Evolutionary conservation across 2,329 filamentous ascomycete genomes (phyloP), one percentile per base, ranked within the genome.

Genomic region (Ilyonectria destructans): DNA sequence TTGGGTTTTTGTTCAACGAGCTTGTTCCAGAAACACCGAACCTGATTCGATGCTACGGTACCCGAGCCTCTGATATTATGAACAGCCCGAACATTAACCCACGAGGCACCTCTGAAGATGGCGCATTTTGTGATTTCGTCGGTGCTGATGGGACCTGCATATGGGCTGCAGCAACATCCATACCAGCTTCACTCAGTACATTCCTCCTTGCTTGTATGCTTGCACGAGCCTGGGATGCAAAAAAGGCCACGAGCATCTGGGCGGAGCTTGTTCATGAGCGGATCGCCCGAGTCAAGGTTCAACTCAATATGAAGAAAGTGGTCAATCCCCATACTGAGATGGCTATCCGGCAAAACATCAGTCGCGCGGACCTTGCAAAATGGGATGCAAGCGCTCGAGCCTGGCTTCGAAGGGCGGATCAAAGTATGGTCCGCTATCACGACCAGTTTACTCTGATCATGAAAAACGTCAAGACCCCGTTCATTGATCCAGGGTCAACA

Each of bases 311-410:
- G 48, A 62, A 55, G 4, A 65, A 65, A 40, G 37, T 40, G 37
- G 13, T 40, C 13, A 40, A 40, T 40, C 37, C 37, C 4, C 37
- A 40, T 13, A 40, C 37, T 6, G 37, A 40, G 37, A 40, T 40
- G 46, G 66, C 66, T 12, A 48, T 49, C 15, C 46, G 56, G 23
- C 49, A 65, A 29, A 26, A 62, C 31, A 62, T 68, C 46, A 49
- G 19, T 7, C 54, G 61, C 8, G 29, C 46, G 6, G 61, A 68
- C 23, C 51, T 68, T 15, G 35, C 54, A 10, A 56, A 57, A 6
- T 68, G 66, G 66, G 66, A 68, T 65, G 55, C 60, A 13, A 65
- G 66, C 21, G 66, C 62, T 10, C 40, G 66, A 35, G 35, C 61
- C 33, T 68, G 60, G 58, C 33, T 68, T 45, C 61, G 56, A 45